These are phyloP conservation scores for Pelargonium citronellum DNA, from an alignment of 441 rosid genomes.

Conservation along the genomic window DNA sequence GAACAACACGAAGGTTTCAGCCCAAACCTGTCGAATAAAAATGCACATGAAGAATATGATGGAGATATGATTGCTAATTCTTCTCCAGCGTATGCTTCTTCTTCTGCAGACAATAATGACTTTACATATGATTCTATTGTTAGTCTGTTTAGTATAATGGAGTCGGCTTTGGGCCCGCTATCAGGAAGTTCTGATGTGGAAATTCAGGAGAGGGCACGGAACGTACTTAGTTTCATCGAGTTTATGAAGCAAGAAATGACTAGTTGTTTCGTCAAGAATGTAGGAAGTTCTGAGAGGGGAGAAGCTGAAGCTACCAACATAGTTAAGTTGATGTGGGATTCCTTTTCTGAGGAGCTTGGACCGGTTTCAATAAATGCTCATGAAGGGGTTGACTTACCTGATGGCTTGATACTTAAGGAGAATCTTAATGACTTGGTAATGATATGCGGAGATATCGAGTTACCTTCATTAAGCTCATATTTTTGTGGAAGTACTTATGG, in stretches of 20 bases:
- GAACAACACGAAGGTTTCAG: constrained; percentile 13
- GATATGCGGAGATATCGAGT: constrained; percentile 41
- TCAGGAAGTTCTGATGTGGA: constrained; percentile 62
- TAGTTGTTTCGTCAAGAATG: constrained; percentile 19
- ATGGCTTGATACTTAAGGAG: constrained; percentile 56
- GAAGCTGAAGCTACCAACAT: constrained; percentile 36
- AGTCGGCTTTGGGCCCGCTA: constrained; percentile 45
- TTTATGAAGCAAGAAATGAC: constrained; percentile 44
- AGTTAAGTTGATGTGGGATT: constrained; percentile 44
- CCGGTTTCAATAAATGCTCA: constrained; percentile 66
- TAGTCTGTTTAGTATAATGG: constrained; percentile 45
- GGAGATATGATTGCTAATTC: constrained; percentile 18
- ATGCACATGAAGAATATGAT: constrained; percentile 27
- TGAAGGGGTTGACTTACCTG: constrained; percentile 51
- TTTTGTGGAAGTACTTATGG: constrained; percentile 34
- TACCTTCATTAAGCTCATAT: constrained; percentile 36
- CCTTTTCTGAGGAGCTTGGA: constrained; percentile 67
- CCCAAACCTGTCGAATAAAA: constrained; percentile 26
- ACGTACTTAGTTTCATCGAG: constrained; percentile 57
- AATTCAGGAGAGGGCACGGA: constrained; percentile 66
- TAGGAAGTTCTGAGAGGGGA: constrained; percentile 22
- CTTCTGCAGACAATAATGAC: constrained; percentile 22
- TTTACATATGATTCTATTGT: constrained; percentile 43
- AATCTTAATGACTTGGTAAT: constrained; percentile 57
- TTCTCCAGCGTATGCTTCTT: constrained; percentile 23